Conservation (phyloP, 139 green algal species). For the Coelastrella sp. region DNA sequence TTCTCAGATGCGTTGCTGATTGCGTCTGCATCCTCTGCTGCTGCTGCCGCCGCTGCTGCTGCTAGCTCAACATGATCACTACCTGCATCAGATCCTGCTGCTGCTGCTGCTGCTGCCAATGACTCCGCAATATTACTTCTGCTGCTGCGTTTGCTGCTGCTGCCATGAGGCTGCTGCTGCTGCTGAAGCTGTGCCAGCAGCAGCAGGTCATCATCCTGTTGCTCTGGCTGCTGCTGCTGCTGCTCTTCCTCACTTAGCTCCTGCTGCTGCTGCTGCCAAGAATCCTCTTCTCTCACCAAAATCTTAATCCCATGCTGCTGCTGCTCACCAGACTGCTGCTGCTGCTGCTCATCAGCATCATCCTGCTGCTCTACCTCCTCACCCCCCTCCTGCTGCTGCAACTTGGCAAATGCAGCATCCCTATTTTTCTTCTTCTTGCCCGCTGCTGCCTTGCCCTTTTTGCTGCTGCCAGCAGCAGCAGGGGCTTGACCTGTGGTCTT, state of each 20-base stretch:
- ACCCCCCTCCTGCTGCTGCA: background rate
- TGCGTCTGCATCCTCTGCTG: background rate
- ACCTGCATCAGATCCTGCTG: background rate
- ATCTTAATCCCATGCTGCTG: background rate
- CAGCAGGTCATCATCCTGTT: no score
- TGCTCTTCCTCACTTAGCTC: background rate
- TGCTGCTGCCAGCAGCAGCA: background rate
- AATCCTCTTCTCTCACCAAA: background rate
- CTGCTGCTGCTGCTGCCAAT: background rate
- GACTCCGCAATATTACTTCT: background rate
- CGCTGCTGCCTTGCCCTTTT: background rate
- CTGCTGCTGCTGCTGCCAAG: slow-evolving; percentile 2
- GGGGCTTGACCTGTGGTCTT: background rate
- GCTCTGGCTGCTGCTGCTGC: background rate
- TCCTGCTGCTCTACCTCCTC: slow-evolving; percentile 11
- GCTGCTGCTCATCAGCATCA: background rate
- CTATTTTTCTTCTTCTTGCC: slow-evolving; percentile 48
- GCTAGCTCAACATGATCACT: background rate
- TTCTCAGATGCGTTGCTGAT: no score
- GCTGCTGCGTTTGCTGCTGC: background rate
- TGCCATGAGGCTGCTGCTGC: background rate
- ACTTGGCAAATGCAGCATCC: slow-evolving; percentile 35
- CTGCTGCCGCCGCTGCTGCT: slow-evolving; percentile 18
- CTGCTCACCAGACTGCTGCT: background rate
- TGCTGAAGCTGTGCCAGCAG: no score